A percentile compares a stretch with the other conserved stretches of the same genome.
phyloP scores from a whole-genome alignment of 495 filamentous ascomycete species.

The Geopyxis carbonaria region DNA sequence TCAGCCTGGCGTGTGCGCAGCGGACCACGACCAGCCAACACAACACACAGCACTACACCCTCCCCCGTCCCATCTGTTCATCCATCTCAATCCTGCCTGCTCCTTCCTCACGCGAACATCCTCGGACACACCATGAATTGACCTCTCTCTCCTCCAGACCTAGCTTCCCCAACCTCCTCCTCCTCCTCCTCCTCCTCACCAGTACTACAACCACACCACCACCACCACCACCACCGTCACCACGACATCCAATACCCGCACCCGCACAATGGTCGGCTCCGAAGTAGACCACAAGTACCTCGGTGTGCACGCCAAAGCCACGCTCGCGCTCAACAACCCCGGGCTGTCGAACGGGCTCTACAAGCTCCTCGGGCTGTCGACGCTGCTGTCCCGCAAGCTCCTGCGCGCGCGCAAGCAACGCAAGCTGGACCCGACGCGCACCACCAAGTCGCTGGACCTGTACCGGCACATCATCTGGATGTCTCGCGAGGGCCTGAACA shows the following conservation, averaged over 20 bases:
- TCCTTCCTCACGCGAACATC: no score
- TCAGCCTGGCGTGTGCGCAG: no score
- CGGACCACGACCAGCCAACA: no score
- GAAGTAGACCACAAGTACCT: constrained; percentile 96
- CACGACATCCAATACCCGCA: no score
- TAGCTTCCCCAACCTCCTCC: neutral
- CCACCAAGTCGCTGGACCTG: constrained; percentile 64
- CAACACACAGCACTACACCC: no score
- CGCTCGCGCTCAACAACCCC: constrained; percentile 45
- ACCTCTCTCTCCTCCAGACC: constrained; percentile 1
- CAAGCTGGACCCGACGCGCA: constrained; percentile 59
- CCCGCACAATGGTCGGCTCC: constrained; percentile 81
- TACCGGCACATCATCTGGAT: constrained; percentile 95
- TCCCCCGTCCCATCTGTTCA: no score
- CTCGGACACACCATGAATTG: no score
- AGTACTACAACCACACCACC: neutral
- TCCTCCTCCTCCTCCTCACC: neutral
- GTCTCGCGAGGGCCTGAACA: constrained; percentile 71
- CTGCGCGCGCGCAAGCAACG: constrained; percentile 67
- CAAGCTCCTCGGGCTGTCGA: constrained; percentile 77
- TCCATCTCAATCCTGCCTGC: no score
- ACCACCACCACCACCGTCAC: neutral
- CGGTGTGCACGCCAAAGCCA: constrained; percentile 63
- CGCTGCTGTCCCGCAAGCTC: constrained; percentile 72
- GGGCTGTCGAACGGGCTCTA: constrained; percentile 66